Percentiles rank a stretch among this genome's conserved stretches.
These are phyloP conservation scores for Cinnamomum chago DNA, from an alignment of 164 flowering plant species.

Conservation along the genomic window DNA sequence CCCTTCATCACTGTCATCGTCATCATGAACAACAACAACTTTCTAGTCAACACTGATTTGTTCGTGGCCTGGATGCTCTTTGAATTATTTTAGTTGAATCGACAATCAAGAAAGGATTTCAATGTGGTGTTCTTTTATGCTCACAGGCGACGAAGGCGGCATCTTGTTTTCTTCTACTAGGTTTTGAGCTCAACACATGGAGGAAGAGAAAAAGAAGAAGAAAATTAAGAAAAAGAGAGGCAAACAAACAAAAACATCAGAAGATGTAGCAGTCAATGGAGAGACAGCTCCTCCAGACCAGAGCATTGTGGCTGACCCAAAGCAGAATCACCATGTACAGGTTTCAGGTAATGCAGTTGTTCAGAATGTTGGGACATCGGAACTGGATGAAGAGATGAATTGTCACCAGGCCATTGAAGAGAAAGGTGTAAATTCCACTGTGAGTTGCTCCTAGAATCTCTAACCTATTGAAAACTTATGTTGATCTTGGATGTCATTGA, in stretches of 20 bases:
- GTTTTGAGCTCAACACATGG: slow-evolving; percentile 26
- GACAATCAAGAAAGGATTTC: not conserved
- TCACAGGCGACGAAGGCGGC: not conserved
- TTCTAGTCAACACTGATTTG: no score
- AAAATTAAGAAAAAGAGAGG: slow-evolving; percentile 55
- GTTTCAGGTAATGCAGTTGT: slow-evolving; percentile 10
- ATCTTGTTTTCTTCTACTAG: not conserved
- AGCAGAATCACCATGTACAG: slow-evolving; percentile 16
- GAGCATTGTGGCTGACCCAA: slow-evolving; percentile 7
- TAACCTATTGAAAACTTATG: not conserved
- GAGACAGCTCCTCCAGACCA: slow-evolving; percentile 19
- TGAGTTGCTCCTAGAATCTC: not conserved
- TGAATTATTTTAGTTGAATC: not conserved
- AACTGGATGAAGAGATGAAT: slow-evolving; percentile 18
- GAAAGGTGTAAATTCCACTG: slow-evolving; percentile 21
- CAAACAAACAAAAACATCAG: slow-evolving; percentile 33
- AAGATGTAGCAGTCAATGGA: slow-evolving; percentile 14
- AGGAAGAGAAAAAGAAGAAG: slow-evolving; percentile 50
- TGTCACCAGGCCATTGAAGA: slow-evolving; percentile 15
- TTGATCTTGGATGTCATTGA: not conserved
- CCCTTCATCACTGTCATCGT: no score
- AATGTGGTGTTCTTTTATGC: not conserved
- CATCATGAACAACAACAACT: no score
- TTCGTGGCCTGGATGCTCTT: not conserved
- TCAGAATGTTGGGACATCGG: slow-evolving; percentile 16